Base-by-base conservation (phyloP, 2,329 filamentous ascomycete species). In the Chaetomium sp. region DNA sequence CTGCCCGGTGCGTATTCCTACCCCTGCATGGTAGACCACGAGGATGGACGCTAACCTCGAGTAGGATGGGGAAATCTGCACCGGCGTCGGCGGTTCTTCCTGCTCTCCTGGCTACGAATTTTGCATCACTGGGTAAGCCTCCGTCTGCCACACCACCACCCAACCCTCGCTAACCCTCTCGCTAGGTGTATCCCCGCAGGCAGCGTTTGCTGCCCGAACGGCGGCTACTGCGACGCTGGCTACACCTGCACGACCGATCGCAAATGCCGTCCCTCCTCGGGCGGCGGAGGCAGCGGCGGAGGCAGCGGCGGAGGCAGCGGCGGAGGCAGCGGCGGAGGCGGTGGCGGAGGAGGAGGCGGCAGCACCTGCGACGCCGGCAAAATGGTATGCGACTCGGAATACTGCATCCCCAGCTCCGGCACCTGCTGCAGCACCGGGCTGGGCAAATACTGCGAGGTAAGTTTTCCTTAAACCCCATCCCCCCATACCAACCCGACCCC, bases 181-280 rank as follows among this genome's bases (percentile, higher is more conserved):
- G 35, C 38, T 13, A 69, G 63, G n/a, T 78, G 76, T 63, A 67
- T 77, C 53, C 75, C 76, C 0, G 60, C 67, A 3, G 72, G 70
- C 21, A 66, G 68, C 38, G 74, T 74, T 4, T 78, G 76, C 68
- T 77, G 76, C 47, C 54, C 66, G 3, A 63, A 58, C 0, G 67
- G 69, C 21, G 69, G 69, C 19, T 76, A 75, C 65, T 77, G 76
- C 58, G 67, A 74, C 9, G 67, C 68, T n/a, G 75, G 74, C 27
- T 63, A 75, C 50, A 68, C 63, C 4, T 77, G 75, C 61, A 71
- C 67, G 1, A 25, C 63, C 1, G 65, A 72, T 12, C 68, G 69
- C 2, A 67, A 57, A 31, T 77, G 75, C 49, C 27, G 10, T 31
- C 66, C 51, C 57, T 67, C 25, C 6, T 65, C 68, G 21, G 68